phyloP scores from a whole-genome alignment of 2,329 filamentous ascomycete genomes.

The Sclerotinia nivalis region DNA sequence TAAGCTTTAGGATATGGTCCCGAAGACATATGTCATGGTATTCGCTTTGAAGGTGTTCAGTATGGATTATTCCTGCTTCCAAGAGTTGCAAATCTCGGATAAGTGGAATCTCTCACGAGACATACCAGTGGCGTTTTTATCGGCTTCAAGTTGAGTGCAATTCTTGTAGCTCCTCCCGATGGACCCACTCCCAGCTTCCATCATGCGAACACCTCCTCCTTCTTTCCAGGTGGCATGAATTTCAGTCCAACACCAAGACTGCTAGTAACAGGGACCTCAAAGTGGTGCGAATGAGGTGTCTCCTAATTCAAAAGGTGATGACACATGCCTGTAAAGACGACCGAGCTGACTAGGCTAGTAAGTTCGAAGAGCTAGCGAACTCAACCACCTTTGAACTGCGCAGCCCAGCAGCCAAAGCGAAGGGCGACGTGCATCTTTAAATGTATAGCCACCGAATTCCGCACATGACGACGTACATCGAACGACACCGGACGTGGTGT shows the following conservation, averaged over 20 bases:
- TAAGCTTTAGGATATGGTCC: too few species aligned
- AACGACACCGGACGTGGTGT: background rate
- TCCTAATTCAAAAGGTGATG: background rate
- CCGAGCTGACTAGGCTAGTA: background rate
- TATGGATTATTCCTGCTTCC: too few species aligned
- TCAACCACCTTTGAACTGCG: background rate
- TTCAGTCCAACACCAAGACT: background rate
- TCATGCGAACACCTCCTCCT: background rate
- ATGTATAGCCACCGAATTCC: background rate
- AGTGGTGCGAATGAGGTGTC: background rate
- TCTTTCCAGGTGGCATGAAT: background rate
- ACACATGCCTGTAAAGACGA: background rate
- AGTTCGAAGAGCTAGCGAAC: background rate
- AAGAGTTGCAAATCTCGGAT: too few species aligned
- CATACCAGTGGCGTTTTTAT: too few species aligned
- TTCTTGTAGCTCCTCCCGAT: too few species aligned
- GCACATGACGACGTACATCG: background rate
- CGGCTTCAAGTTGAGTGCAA: too few species aligned
- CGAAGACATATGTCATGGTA: too few species aligned
- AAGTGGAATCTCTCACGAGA: too few species aligned
- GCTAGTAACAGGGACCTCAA: background rate
- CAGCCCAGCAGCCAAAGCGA: background rate
- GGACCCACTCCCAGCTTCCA: too few species aligned
- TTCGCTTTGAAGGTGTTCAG: too few species aligned
- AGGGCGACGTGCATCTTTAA: background rate